A percentile compares a stretch with the other conserved stretches of the same genome.
phyloP scores from a whole-genome alignment of 202 grass and related monocot genomes.

The Saccharum hybrid region DNA sequence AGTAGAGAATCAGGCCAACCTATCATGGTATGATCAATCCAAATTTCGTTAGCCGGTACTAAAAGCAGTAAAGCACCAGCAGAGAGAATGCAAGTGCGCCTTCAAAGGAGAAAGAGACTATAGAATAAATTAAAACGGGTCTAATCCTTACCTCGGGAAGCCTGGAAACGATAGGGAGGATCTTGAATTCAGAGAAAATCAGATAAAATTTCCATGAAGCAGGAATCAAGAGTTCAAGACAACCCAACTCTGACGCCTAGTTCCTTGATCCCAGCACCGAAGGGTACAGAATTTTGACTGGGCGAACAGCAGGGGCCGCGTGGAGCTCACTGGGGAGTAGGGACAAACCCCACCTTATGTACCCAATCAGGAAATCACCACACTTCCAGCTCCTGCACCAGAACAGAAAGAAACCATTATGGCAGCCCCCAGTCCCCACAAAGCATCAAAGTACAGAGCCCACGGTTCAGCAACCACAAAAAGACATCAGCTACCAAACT shows the following conservation, averaged over 20 bases:
- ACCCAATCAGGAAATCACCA: background rate
- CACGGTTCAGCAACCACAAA: background rate
- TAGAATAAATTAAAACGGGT: conserved; percentile 12
- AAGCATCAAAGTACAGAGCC: conserved; percentile 18
- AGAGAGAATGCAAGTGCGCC: background rate
- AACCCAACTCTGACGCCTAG: background rate
- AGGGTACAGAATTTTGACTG: conserved; percentile 19
- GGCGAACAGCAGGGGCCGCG: conserved; percentile 5
- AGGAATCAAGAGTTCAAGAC: background rate
- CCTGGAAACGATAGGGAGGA: background rate
- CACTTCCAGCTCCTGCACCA: conserved; percentile 18
- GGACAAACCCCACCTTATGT: conserved; percentile 18
- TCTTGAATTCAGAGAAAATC: conserved; percentile 21
- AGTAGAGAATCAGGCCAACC: background rate
- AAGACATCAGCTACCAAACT: background rate
- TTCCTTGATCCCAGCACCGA: conserved; percentile 4
- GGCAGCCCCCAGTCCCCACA: conserved; percentile 45
- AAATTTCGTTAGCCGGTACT: background rate
- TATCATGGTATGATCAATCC: background rate
- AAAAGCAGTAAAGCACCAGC: background rate
- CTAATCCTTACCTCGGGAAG: conserved; percentile 23
- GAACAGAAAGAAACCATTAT: conserved; percentile 27
- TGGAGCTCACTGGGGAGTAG: conserved; percentile 22
- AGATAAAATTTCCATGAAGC: background rate
- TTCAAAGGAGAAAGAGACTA: background rate